Base-by-base conservation (phyloP, 805 yeast species). In the Saccharomycopsis javanensis region DNA sequence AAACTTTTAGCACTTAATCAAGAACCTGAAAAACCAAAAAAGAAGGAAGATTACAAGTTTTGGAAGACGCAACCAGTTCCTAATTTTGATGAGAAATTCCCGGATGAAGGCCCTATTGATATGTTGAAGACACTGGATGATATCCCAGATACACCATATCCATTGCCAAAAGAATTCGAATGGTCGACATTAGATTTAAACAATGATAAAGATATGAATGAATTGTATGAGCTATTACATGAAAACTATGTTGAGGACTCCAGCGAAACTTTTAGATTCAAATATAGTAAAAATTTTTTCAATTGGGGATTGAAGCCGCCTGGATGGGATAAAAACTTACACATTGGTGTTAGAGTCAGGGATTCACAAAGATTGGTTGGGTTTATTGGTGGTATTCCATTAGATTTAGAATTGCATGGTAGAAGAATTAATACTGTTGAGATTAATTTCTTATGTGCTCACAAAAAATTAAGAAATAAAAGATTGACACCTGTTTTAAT, bases 1-100 rank as follows among this genome's bases (percentile, higher is more conserved):
- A 74, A 74, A 65, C 74, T 73, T 63, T 69, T 81, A 42, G 75
- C 82, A 2, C 16, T 77, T 74, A 82, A 81, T 35, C 79, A 78
- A 60, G 76, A 76, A 61, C 72, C 83, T 52, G 74, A 75, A n/a
- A 82, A 75, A 50, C 74, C 77, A 33, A 85, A 84, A 68, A 74
- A 79, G 64, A 85, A 83, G 61, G 82, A 86, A 55, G 96, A 91
- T 67, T 88, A 91, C 75, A 88, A 87, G 72, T 94, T 94, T 72
- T 94, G 99, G 99, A 88, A 86, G 66, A 94, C 99, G 1, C 99
- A 94, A 72, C 99, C 99, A 0, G 98, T 94, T 20, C 79, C 90
- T 7, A 76, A 75, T 31, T 82, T 91, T 61, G 87, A 87, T 67
- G 94, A 85, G 65, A 69, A 74, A 10, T 48, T 57, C 25, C 27